Conservation (phyloP, 1,139 yeast genomes). For the Fermentozyma sake region DNA sequence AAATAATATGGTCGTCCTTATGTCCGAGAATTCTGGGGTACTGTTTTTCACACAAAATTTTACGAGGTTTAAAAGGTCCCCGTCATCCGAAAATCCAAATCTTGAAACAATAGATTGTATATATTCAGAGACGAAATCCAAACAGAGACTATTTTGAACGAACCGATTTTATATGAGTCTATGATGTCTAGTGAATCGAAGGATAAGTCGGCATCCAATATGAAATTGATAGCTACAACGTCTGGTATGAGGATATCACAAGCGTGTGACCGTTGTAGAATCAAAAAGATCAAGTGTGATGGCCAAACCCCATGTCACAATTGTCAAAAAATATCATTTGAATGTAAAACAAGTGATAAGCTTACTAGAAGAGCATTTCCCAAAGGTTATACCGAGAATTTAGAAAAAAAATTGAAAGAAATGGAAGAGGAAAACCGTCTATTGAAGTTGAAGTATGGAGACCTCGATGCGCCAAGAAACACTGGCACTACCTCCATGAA, state of each 20-base stretch:
- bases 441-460: conserved; percentile 20
- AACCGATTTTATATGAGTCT: too few species aligned
- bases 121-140: too few species aligned
- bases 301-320: conserved; percentile 69
- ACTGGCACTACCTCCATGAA: neutral
- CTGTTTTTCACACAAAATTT: too few species aligned
- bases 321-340: conserved; percentile 59
- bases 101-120: too few species aligned
- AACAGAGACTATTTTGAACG: too few species aligned
- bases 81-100: too few species aligned
- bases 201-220: conserved; percentile 22
- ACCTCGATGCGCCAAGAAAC: neutral
- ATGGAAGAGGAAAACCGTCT: conserved; percentile 55
- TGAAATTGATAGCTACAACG: conserved; percentile 38
- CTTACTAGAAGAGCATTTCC: conserved; percentile 58
- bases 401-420: conserved; percentile 57
- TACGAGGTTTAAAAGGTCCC: too few species aligned
- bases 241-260: conserved; percentile 55
- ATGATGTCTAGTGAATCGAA: neutral
- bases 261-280: conserved; percentile 77
- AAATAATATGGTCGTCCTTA: too few species aligned
- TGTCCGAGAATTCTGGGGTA: too few species aligned
- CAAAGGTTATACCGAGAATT: conserved; percentile 62
- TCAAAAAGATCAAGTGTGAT: conserved; percentile 73
- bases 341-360: conserved; percentile 69